Conservation (phyloP, 2,329 filamentous ascomycete species). For the Teratosphaeria destructans region DNA sequence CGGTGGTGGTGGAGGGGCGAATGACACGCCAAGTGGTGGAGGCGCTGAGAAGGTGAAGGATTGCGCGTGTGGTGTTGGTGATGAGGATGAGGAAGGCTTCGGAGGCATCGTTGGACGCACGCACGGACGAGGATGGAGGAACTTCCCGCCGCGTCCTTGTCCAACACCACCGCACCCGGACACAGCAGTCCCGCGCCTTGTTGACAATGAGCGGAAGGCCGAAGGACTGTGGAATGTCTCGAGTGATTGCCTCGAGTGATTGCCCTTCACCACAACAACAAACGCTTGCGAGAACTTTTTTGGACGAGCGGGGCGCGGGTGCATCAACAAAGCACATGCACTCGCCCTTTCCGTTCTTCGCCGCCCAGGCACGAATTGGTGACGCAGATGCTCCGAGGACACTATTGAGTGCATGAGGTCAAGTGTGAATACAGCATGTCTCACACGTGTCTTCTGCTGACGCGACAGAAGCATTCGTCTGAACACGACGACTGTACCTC, state of each 20-base stretch:
- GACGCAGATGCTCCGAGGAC: background rate
- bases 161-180: background rate
- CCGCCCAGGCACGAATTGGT: background rate
- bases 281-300: background rate
- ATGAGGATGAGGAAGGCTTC: conserved; percentile 9
- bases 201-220: background rate
- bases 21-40: conserved; percentile 1
- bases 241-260: background rate
- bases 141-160: background rate
- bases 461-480: background rate
- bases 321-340: background rate
- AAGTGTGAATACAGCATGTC: background rate
- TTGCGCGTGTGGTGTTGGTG: conserved; percentile 3
- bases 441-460: background rate
- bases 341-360: background rate
- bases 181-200: background rate
- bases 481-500: background rate
- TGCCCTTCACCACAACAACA: background rate
- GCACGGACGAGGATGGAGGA: conserved; percentile 2
- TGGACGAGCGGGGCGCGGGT: background rate
- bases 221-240: background rate
- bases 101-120: conserved; percentile 17
- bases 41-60: conserved; percentile 6
- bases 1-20: background rate
- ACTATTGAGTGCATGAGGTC: no score